Evolutionary conservation across 129 eudicot species (phyloP).

Genomic region (Dittrichia graveolens): DNA sequence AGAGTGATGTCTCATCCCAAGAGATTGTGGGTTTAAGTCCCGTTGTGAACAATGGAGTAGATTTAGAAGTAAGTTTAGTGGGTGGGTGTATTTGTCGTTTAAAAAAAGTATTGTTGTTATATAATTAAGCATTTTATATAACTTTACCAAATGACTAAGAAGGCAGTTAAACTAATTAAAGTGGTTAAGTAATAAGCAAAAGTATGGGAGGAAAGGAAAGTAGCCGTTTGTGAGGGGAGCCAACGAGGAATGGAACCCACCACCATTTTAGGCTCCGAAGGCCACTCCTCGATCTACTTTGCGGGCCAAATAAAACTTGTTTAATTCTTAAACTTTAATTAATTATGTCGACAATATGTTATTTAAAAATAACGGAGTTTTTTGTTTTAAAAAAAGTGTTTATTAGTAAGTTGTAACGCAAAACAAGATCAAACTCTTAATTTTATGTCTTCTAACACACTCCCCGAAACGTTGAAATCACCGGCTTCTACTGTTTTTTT

Average conservation of each 20-base stretch:
- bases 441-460: constrained; percentile 17
- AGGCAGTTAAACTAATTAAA: background rate
- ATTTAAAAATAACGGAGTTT: background rate
- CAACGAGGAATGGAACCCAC: constrained; percentile 17
- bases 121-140: background rate
- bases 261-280: constrained; percentile 28
- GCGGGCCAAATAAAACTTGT: constrained; percentile 8
- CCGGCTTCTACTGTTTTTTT: constrained; percentile 1
- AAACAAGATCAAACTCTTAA: constrained; percentile 22
- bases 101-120: background rate
- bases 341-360: constrained; percentile 1
- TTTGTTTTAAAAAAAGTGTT: background rate
- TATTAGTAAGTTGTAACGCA: constrained; percentile 2
- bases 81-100: too few relatives aligned
- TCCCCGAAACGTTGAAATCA: constrained; percentile 23
- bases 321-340: background rate
- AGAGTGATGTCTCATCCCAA: too few relatives aligned
- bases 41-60: too few relatives aligned
- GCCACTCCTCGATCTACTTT: constrained; percentile 22
- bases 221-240: constrained; percentile 41
- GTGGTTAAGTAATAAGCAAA: background rate
- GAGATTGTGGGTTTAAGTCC: too few relatives aligned
- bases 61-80: too few relatives aligned
- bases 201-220: background rate
- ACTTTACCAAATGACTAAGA: too few relatives aligned